Evolutionary conservation across 169 alveolate species (phyloP).

Genomic region (Cryptosporidium xiaoi): DNA sequence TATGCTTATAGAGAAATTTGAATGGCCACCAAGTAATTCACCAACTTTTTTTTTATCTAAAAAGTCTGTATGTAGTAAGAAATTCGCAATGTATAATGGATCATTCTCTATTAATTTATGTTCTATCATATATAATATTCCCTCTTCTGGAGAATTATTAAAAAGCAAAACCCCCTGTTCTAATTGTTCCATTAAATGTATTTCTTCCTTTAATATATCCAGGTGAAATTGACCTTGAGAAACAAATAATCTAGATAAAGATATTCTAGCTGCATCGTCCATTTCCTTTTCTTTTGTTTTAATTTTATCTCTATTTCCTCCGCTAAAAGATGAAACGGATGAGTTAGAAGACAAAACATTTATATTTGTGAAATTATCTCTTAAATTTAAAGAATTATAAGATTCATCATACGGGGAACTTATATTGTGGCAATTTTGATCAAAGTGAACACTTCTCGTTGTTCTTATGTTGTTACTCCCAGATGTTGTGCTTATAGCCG

Average conservation of each 20-base stretch:
- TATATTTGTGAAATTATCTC: not conserved
- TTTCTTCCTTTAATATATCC: slow-evolving; percentile 65
- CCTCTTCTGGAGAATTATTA: slow-evolving; percentile 70
- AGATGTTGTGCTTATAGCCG: not conserved
- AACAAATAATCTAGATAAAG: slow-evolving; percentile 5
- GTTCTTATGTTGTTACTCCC: not conserved
- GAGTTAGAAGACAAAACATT: not conserved
- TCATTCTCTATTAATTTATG: slow-evolving; percentile 52
- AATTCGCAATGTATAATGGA: slow-evolving; percentile 64
- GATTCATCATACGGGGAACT: not conserved
- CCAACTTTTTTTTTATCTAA: slow-evolving; percentile 66
- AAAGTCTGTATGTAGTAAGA: slow-evolving; percentile 61
- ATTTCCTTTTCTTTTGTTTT: slow-evolving; percentile 4
- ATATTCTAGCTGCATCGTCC: not conserved
- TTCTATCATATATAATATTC: slow-evolving; percentile 56
- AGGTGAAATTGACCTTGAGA: slow-evolving; percentile 72
- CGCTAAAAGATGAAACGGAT: not conserved
- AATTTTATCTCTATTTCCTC: not conserved
- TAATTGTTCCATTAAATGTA: slow-evolving; percentile 63
- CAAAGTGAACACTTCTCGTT: not conserved
- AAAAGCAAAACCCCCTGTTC: slow-evolving; percentile 68
- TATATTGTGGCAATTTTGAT: not conserved
- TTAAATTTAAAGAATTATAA: not conserved
- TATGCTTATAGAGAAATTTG: slow-evolving; percentile 55
- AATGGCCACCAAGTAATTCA: slow-evolving; percentile 61